Conservation (phyloP, 306 rosid genomes). For the Fragaria ananassa region DNA sequence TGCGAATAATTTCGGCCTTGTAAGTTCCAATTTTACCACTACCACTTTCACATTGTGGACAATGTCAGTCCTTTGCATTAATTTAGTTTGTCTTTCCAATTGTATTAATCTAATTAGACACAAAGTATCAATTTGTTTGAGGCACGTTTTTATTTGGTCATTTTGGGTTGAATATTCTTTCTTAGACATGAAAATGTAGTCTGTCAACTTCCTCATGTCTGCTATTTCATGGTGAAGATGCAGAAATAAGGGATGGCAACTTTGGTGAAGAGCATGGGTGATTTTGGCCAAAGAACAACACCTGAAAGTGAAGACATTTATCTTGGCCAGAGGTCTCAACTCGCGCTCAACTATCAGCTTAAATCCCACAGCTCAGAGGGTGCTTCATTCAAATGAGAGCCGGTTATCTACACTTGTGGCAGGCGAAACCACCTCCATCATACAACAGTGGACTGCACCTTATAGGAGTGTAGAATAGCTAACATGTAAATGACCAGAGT, state of each 20-base stretch:
- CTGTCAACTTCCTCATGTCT: no score
- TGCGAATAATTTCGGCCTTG: not conserved
- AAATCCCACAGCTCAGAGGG: not conserved
- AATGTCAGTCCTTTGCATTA: not conserved
- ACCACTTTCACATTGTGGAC: not conserved
- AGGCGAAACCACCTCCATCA: not conserved
- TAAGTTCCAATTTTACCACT: not conserved
- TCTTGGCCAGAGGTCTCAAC: slow-evolving; percentile 16
- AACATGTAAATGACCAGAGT: slow-evolving; percentile 5
- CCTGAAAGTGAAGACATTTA: slow-evolving; percentile 10
- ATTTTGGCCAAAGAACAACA: slow-evolving; percentile 4
- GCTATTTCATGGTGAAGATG: not conserved
- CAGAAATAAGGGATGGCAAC: slow-evolving; percentile 26
- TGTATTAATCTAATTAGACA: not conserved
- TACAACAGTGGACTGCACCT: not conserved
- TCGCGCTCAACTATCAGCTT: not conserved
- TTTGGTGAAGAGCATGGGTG: slow-evolving; percentile 14
- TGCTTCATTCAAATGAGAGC: not conserved
- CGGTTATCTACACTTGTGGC: not conserved
- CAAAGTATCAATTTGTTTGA: not conserved
- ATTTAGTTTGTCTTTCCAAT: not conserved
- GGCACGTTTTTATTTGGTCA: not conserved
- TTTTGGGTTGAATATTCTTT: not conserved
- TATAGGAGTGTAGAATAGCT: not conserved
- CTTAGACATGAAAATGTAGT: no score